These are phyloP conservation scores for Naegleria gruberi DNA, from an alignment of 208 protist species.

Conservation along the genomic window DNA sequence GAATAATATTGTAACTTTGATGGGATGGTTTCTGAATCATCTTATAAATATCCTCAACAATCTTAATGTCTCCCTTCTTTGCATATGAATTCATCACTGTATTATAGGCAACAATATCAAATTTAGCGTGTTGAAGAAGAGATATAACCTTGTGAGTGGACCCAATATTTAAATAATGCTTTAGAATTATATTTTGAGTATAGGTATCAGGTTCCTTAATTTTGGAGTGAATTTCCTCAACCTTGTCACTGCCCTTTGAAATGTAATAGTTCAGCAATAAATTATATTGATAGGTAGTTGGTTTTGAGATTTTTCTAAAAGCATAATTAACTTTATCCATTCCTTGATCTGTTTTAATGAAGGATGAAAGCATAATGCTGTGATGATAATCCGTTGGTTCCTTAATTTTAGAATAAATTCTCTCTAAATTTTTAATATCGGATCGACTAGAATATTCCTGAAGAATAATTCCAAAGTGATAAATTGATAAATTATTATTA, in stretches of 20 bases:
- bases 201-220: not conserved
- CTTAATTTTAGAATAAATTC: not conserved
- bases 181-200: not conserved
- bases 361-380: not conserved
- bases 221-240: not conserved
- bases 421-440: not conserved
- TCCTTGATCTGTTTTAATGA: not conserved
- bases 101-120: not conserved
- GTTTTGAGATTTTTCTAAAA: not conserved
- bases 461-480: not conserved
- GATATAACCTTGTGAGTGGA: not conserved
- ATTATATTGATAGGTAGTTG: not conserved
- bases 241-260: not conserved
- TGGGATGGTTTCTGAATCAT: not conserved
- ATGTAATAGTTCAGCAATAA: not conserved
- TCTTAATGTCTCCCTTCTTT: not conserved
- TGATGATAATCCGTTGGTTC: not conserved
- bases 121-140: not conserved
- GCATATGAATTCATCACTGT: not conserved
- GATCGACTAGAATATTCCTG: not conserved
- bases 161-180: not conserved
- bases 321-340: not conserved
- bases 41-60: not conserved
- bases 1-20: not conserved
- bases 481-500: not conserved